Conservation (phyloP, 2,329 filamentous ascomycete species). For the Sporothrix schenckii region DNA sequence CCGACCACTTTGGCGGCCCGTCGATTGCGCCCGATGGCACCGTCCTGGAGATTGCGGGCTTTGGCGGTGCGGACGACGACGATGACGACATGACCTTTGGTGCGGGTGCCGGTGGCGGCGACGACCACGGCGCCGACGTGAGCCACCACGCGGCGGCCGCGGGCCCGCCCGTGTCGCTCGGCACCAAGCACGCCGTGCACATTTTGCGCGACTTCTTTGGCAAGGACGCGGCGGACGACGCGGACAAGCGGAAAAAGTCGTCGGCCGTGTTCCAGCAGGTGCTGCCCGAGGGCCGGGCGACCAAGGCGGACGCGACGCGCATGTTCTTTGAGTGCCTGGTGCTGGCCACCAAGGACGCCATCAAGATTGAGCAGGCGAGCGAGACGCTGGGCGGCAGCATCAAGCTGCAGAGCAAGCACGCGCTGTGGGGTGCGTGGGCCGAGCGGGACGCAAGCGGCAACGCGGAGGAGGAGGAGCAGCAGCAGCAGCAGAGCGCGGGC, state of each 20-base stretch:
- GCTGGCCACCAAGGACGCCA: conserved; percentile 93
- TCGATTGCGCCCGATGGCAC: conserved; percentile 63
- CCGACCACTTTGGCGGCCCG: conserved; percentile 56
- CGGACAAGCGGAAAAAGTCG: conserved; percentile 72
- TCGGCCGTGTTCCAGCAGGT: conserved; percentile 89
- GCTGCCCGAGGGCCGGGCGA: conserved; percentile 78
- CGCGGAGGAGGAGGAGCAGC: conserved; percentile 29
- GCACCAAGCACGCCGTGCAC: conserved; percentile 94
- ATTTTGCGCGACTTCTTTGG: conserved; percentile 88
- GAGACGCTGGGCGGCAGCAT: conserved; percentile 75
- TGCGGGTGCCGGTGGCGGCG: conserved; percentile 44
- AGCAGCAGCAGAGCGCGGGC: background rate
- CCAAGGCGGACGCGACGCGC: conserved; percentile 90
- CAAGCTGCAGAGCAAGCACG: conserved; percentile 83
- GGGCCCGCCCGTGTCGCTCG: conserved; percentile 81
- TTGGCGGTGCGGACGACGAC: conserved; percentile 50
- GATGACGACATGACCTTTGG: conserved; percentile 43
- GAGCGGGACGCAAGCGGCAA: conserved; percentile 71
- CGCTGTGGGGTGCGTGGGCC: conserved; percentile 97
- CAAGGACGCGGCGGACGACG: conserved; percentile 66
- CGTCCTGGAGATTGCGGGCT: conserved; percentile 62
- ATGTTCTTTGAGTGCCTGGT: conserved; percentile 99
- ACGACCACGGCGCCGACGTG: conserved; percentile 38
- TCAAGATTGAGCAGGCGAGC: conserved; percentile 88
- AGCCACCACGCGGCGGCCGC: conserved; percentile 68